Percentiles rank a stretch among this genome's conserved stretches.
Evolutionary conservation across 352 stramenopile genomes (phyloP).

Genomic region (Globisporangium recalcitrans): DNA sequence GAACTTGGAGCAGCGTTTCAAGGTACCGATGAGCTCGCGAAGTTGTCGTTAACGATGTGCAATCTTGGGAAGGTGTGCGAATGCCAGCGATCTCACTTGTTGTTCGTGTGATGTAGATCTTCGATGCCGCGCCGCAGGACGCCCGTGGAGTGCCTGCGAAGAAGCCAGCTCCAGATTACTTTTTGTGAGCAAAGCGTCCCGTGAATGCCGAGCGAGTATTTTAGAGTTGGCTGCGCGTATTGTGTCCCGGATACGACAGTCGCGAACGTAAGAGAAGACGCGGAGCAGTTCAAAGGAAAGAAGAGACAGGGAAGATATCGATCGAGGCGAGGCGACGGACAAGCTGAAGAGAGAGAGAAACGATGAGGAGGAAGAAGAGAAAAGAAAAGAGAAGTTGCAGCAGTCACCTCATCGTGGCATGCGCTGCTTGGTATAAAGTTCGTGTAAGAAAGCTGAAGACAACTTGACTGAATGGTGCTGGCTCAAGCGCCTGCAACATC

Average conservation of each 20-base stretch:
- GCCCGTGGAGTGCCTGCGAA: conserved; percentile 95
- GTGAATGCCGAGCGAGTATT: conserved; percentile 2
- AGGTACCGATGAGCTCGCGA: conserved; percentile 30
- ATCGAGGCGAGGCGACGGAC: neutral
- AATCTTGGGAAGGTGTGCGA: conserved; percentile 10
- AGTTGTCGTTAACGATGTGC: conserved; percentile 11
- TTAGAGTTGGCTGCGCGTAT: conserved; percentile 1
- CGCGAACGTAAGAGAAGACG: conserved; percentile 6
- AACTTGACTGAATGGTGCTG: neutral
- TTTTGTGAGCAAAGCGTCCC: conserved; percentile 85
- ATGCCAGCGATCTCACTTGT: neutral
- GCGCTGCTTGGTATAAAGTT: conserved; percentile 16
- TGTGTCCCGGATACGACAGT: neutral
- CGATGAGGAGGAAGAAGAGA: neutral
- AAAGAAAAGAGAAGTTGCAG: conserved; percentile 16
- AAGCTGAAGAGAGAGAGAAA: conserved; percentile 4
- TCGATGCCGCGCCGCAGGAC: conserved; percentile 97
- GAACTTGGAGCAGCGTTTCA: conserved; percentile 89
- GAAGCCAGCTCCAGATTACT: conserved; percentile 99
- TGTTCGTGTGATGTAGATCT: conserved; percentile 77
- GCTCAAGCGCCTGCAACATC: neutral
- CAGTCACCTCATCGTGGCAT: conserved; percentile 15
- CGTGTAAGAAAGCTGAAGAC: conserved; percentile 14
- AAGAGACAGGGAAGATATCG: conserved; percentile 2
- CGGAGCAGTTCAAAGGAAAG: conserved; percentile 2